These are phyloP conservation scores for Ceratocystis cacaofunesta DNA, from an alignment of 2,329 filamentous ascomycete genomes.

Conservation along the genomic window DNA sequence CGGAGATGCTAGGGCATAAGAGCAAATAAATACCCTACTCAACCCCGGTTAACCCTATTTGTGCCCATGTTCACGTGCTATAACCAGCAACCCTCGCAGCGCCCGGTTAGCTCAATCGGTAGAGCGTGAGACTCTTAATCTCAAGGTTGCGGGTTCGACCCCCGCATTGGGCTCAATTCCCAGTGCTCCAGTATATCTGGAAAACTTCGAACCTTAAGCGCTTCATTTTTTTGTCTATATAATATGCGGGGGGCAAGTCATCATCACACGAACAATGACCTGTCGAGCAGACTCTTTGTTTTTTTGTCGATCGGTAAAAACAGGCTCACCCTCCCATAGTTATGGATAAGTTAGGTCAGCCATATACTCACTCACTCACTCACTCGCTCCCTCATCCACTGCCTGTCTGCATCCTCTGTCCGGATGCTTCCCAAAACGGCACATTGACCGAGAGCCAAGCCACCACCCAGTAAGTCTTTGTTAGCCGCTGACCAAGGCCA, in stretches of 20 bases:
- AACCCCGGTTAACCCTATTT: no score
- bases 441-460: not conserved
- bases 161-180: constrained; percentile 23
- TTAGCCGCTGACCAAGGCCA: not conserved
- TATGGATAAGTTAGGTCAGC: no score
- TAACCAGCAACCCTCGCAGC: not conserved
- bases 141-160: constrained; percentile 31
- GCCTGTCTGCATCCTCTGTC: not conserved
- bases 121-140: constrained; percentile 58
- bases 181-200: constrained; percentile 16
- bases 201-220: constrained; percentile 10
- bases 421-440: not conserved
- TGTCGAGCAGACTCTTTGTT: no score
- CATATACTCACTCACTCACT: no score
- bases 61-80: no score
- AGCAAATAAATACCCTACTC: no score
- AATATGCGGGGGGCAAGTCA: no score
- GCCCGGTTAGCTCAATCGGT: constrained; percentile 54
- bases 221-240: not conserved
- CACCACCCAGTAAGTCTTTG: not conserved
- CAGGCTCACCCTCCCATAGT: no score
- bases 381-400: no score
- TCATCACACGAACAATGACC: no score
- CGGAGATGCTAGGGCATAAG: no score
- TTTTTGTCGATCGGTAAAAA: no score